Conservation (phyloP, 2,329 filamentous ascomycete genomes). For the Daldinia sp. region DNA sequence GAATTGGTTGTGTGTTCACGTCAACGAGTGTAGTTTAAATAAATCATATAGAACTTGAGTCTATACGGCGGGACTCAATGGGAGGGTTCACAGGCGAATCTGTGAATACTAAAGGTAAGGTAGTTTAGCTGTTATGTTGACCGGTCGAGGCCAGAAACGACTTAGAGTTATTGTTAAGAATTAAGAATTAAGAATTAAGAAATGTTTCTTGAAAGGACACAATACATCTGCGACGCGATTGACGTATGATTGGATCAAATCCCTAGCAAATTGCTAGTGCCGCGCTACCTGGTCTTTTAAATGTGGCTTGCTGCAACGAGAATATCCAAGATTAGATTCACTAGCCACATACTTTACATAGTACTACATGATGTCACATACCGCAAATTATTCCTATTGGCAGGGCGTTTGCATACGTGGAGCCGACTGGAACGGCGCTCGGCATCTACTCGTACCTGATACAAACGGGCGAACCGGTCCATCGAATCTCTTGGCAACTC, state of each 20-base stretch:
- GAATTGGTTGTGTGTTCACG: constrained; percentile 20
- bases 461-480: neutral
- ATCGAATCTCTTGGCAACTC: constrained; percentile 27
- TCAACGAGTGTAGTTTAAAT: neutral
- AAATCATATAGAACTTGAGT: neutral
- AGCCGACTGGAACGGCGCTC: constrained; percentile 11
- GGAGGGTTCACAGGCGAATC: constrained; percentile 1
- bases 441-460: constrained; percentile 12
- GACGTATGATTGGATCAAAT: constrained; percentile 55
- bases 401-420: neutral
- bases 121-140: constrained; percentile 13
- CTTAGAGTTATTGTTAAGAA: constrained; percentile 1
- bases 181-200: constrained; percentile 12
- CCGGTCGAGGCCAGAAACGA: constrained; percentile 21
- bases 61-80: constrained; percentile 1
- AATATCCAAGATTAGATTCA: constrained; percentile 40
- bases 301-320: constrained; percentile 36
- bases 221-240: constrained; percentile 55
- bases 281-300: constrained; percentile 8
- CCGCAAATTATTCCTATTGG: constrained; percentile 24
- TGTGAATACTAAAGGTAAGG: constrained; percentile 2
- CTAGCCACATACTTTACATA: constrained; percentile 29
- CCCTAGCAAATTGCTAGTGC: constrained; percentile 31
- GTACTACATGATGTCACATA: constrained; percentile 27
- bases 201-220: constrained; percentile 55